phyloP scores from a whole-genome alignment of 1,139 yeast species.

The Wickerhamomyces sp. region DNA sequence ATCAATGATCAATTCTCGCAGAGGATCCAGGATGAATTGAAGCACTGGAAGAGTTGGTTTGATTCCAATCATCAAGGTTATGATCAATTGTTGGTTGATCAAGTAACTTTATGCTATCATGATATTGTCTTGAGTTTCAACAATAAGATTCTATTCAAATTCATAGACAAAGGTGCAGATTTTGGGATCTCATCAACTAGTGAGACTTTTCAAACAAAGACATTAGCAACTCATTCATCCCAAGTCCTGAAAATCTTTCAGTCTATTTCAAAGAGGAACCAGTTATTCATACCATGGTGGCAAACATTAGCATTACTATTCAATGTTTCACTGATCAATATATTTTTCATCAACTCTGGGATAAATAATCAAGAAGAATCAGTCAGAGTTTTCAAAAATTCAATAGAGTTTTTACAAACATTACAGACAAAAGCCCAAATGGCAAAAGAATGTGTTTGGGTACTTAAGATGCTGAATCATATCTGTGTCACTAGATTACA shows the following conservation, averaged over 20 bases:
- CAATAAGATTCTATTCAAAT: slow-evolving; percentile 20
- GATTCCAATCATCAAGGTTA: slow-evolving; percentile 6
- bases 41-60: slow-evolving; percentile 20
- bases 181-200: slow-evolving; percentile 5
- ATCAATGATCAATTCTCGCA: slow-evolving; percentile 1
- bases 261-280: slow-evolving; percentile 32
- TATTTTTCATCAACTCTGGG: slow-evolving; percentile 43
- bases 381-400: slow-evolving; percentile 17
- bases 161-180: slow-evolving; percentile 12
- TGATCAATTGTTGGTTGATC: slow-evolving; percentile 13
- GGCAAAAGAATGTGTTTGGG: slow-evolving; percentile 65
- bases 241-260: slow-evolving; percentile 34
- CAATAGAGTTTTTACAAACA: slow-evolving; percentile 24
- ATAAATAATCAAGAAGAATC: slow-evolving; percentile 21
- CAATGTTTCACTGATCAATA: slow-evolving; percentile 40
- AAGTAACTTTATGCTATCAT: slow-evolving; percentile 24
- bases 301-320: slow-evolving; percentile 41
- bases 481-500: slow-evolving; percentile 42
- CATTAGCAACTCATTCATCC: slow-evolving; percentile 35
- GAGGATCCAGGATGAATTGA: slow-evolving; percentile 9
- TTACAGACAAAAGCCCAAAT: slow-evolving; percentile 31
- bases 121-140: slow-evolving; percentile 25
- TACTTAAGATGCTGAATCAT: slow-evolving; percentile 51
- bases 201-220: slow-evolving; percentile 24
- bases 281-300: slow-evolving; percentile 52